A percentile compares a stretch with the other conserved stretches of the same genome.
Evolutionary conservation across 805 yeast genomes (phyloP).

Genomic region (Wickerhamiella shivajii): DNA sequence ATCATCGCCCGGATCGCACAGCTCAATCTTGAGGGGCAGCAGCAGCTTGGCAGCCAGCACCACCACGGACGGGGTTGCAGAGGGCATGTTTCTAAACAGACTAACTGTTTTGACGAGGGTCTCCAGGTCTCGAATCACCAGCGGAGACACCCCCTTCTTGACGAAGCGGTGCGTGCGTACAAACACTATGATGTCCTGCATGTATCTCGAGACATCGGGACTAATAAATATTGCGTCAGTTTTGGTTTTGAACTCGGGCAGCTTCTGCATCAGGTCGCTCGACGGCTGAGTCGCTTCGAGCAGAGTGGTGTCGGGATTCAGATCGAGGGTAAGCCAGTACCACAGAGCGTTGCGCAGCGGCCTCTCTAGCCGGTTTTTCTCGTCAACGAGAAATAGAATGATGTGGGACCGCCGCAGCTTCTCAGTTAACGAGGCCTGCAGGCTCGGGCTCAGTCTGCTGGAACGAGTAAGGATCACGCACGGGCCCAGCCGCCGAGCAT

Average conservation of each 20-base stretch:
- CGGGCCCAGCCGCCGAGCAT: background rate
- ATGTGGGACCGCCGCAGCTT: background rate
- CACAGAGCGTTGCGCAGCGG: background rate
- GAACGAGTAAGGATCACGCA: constrained; percentile 1
- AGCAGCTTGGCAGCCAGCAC: constrained; percentile 35
- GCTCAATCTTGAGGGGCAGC: constrained; percentile 33
- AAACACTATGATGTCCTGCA: constrained; percentile 41
- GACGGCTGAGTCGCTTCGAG: background rate
- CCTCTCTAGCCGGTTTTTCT: background rate
- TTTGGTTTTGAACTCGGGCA: background rate
- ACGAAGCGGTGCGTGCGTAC: constrained; percentile 42
- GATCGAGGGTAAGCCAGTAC: background rate
- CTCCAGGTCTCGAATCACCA: constrained; percentile 31
- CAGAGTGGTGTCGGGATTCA: background rate
- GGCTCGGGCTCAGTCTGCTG: background rate
- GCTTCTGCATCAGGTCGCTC: background rate
- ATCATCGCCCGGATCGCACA: constrained; percentile 32
- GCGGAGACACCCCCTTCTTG: constrained; percentile 37
- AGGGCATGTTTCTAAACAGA: constrained; percentile 29
- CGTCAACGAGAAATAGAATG: background rate
- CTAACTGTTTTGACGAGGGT: constrained; percentile 29
- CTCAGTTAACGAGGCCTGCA: constrained; percentile 5
- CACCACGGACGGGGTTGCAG: constrained; percentile 40
- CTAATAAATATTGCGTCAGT: constrained; percentile 25
- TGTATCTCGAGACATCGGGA: constrained; percentile 38